Evolutionary conservation across 163 green algal species (phyloP), one percentile per base, ranked within the genome.

Genomic region (Chlamydomonas reinhardtii): DNA sequence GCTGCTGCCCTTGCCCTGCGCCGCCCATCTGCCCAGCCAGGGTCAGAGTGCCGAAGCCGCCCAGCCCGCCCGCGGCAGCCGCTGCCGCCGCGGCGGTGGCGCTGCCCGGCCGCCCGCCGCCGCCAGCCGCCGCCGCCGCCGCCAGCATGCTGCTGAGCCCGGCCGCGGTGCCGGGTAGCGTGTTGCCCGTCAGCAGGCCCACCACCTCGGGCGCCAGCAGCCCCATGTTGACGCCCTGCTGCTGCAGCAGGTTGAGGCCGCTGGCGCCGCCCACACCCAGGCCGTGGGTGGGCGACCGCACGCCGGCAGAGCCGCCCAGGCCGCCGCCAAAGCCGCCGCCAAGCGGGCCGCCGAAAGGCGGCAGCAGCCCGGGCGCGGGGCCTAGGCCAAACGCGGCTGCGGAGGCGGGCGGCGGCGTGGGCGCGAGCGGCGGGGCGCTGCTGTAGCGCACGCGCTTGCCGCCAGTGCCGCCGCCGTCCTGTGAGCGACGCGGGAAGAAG

Each of bases 401-500:
- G 12, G 27, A 29, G 62, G 25, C 62, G 62, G 27, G 27, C 34
- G 52, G 54, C 31, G 9, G 17, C 22, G 37, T 17, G 35, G 52
- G 24, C 37, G 78, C 62, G 27, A 66, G 78, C 19, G 69, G 80
- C 34, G n/a, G n/a, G n/a, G 69, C 54, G 34, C 80, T 80, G 54
- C 59, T 70, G 56, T 74, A 66, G 20, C 81, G 81, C 9, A 70
- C 25, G 27, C 81, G 81, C 59, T 87, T 87, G 11, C 35, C 20
- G 37, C 29, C 56, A 27, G 32, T 29, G 27, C 39, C 43, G 5
- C 16, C 15, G 25, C 39, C 43, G 43, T 43, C 39, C 29, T 27
- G 27, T 4, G 20, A 9, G 39, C 19, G 27, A 8, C 59, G 69
- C 31, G 70, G 14, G 65, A 39, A 5, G n/a, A 72, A 39, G 65